These are phyloP conservation scores for Neoboletus subvelutipes DNA, from an alignment of 768 basidiomycete genomes.

Conservation along the genomic window DNA sequence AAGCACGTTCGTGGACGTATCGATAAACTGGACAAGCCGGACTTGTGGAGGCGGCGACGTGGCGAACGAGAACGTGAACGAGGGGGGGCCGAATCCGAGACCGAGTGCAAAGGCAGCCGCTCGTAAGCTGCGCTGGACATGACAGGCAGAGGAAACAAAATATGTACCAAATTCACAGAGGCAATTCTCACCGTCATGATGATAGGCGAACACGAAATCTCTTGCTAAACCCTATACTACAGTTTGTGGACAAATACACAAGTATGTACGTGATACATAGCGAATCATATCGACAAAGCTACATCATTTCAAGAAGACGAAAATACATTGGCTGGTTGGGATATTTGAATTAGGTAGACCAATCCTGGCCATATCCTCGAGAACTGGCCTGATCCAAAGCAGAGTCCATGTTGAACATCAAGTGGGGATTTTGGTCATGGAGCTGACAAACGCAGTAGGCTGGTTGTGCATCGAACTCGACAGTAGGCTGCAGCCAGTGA, in stretches of 20 bases:
- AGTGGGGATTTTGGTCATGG: conserved; percentile 1
- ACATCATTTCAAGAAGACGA: neutral
- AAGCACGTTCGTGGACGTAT: conserved; percentile 39
- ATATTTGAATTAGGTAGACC: neutral
- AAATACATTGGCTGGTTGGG: no score
- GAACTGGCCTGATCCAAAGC: neutral
- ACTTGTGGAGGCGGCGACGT: conserved; percentile 26
- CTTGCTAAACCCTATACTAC: no score
- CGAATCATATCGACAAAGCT: conserved; percentile 1
- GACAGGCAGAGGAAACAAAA: neutral
- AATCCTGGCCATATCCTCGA: neutral
- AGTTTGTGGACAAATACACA: neutral
- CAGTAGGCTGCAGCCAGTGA: neutral
- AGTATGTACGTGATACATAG: neutral
- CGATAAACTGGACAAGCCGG: conserved; percentile 21
- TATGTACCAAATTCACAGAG: no score
- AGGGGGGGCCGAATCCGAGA: conserved; percentile 30
- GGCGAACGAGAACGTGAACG: conserved; percentile 27
- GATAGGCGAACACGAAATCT: neutral
- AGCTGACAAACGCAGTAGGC: neutral
- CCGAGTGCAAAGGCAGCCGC: conserved; percentile 50
- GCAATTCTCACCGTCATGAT: no score
- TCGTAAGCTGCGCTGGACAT: conserved; percentile 47
- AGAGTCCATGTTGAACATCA: neutral
- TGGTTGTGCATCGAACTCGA: neutral